Base-by-base conservation (phyloP, 331 rosid species). In the Cydonia oblonga region DNA sequence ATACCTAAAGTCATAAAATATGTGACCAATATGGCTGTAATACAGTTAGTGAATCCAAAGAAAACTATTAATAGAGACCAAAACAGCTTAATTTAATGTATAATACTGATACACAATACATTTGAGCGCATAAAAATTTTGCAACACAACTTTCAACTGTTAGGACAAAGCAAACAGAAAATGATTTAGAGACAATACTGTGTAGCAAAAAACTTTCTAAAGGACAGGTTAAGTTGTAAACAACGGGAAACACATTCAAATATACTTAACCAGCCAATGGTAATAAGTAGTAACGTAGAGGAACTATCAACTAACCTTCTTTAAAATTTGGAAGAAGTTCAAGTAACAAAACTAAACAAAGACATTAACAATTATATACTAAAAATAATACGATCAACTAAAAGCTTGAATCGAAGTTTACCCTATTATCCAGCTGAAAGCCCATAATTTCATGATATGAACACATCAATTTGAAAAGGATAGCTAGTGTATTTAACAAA, bases 391-490 rank as follows among this genome's bases (percentile, higher is more conserved):
- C 3, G n/a, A 65, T 12, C 46, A 44, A 53, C 26, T 5, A 71
- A 79, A 46, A 40, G 18, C 1, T 26, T 42, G 78, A 66, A 15
- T 12, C 23, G n/a, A 60, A 75, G 56, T 44, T 67, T 83, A 95
- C 99, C 99, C 85, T 81, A 57, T 76, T 77, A 71, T 84, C 89
- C 78, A 86, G 82, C 82, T 91, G 89, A 82, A 95, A 91, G 78
- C 83, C 85, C 92, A 95, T 87, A 75, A 95, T 91, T 83, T 90
- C 88, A 82, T 95, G 80, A 85, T 95, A 95, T 57, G 99, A 95
- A 79, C 88, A 85, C 93, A 95, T 83, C 75, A 89, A 84, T 67
- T 84, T 88, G 85, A 91, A 95, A 4, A 95, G 86, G 63, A 87
- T 86, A 75, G 93, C 88, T 68, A 91, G 81, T 53, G 99, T 95